A percentile compares a stretch with the other conserved stretches of the same genome.
Conservation (phyloP, 176 grass and related monocot genomes). For the Thalia dealbata region DNA sequence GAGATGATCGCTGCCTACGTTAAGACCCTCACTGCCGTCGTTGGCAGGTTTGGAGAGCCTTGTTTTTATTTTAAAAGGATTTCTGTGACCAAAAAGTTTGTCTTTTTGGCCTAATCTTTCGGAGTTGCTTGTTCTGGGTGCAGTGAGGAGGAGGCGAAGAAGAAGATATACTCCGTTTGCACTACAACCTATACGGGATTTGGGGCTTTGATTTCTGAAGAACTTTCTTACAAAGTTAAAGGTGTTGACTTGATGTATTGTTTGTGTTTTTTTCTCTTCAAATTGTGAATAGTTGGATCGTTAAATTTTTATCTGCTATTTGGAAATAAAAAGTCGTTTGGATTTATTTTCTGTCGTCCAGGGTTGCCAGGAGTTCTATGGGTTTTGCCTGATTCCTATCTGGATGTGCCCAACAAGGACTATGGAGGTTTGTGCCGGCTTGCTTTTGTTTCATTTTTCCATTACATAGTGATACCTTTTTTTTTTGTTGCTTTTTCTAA, state of each 20-base stretch:
- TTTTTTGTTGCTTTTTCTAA: no score
- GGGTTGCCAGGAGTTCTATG: conserved; percentile 95
- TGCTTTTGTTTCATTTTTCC: not conserved
- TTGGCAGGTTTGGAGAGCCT: conserved; percentile 48
- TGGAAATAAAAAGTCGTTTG: conserved; percentile 12
- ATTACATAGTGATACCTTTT: no score
- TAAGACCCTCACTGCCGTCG: conserved; percentile 52
- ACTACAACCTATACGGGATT: conserved; percentile 82
- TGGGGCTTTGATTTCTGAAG: conserved; percentile 83
- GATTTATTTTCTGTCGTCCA: conserved; percentile 21
- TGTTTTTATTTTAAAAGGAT: not conserved
- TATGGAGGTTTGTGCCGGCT: conserved; percentile 61
- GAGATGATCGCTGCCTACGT: conserved; percentile 77
- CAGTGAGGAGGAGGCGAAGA: conserved; percentile 94
- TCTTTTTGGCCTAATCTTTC: conserved; percentile 7
- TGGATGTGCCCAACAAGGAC: conserved; percentile 98
- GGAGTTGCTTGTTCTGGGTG: not conserved
- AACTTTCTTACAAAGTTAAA: conserved; percentile 98
- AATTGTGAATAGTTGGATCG: not conserved
- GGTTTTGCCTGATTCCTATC: conserved; percentile 96
- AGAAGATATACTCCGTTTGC: conserved; percentile 90
- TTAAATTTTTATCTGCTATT: not conserved
- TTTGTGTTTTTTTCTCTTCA: not conserved
- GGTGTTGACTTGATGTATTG: conserved; percentile 34
- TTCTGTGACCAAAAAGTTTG: not conserved